Conservation (phyloP, 75 land plant species). For the Chamaecyparis obtusa region DNA sequence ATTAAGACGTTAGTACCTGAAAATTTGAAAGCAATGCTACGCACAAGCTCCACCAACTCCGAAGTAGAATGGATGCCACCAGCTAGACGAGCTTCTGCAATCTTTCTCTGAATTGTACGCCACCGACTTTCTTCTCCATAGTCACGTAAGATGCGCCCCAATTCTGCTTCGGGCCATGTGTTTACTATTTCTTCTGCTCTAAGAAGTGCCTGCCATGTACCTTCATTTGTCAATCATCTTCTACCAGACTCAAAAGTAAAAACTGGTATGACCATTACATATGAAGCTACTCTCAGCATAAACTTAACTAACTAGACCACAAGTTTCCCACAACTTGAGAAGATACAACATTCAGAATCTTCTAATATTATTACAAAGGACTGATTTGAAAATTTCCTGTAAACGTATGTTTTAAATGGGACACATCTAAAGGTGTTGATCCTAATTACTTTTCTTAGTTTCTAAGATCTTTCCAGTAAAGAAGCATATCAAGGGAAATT, state of each 20-base stretch:
- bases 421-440: background rate
- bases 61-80: constrained; percentile 89
- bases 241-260: constrained; percentile 10
- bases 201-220: constrained; percentile 64
- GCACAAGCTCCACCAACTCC: constrained; percentile 70
- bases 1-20: constrained; percentile 28
- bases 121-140: constrained; percentile 98
- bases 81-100: constrained; percentile 57
- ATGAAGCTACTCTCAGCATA: background rate
- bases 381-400: background rate
- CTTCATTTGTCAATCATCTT: constrained; percentile 7
- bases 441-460: background rate
- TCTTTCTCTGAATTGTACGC: constrained; percentile 63
- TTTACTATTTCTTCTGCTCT: constrained; percentile 90
- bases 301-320: background rate
- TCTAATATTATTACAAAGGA: constrained; percentile 1
- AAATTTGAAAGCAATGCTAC: constrained; percentile 15
- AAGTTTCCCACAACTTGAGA: background rate
- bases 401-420: background rate
- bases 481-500: constrained; percentile 2
- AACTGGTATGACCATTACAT: background rate
- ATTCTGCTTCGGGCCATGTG: constrained; percentile 87
- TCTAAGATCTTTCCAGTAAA: background rate
- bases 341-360: background rate
- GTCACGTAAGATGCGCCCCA: constrained; percentile 86